Base-by-base conservation (phyloP, 495 filamentous ascomycete species). In the Aspergillus panamensis region DNA sequence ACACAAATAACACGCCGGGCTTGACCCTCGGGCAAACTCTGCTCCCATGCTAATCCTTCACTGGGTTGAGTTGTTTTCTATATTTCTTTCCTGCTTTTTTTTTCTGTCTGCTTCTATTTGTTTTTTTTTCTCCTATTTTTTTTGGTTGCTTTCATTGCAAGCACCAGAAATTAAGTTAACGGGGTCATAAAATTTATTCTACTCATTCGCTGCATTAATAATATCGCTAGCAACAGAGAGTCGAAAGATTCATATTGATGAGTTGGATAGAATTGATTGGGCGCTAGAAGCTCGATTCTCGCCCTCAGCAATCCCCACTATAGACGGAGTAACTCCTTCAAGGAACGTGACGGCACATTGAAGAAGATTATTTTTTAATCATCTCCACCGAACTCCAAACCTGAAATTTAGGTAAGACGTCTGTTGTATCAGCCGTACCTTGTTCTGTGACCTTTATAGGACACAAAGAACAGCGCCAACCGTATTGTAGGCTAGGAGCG, bases 371-470 rank as follows among this genome's bases (percentile, higher is more conserved):
- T n/a, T n/a, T n/a, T n/a, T n/a, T n/a, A 45, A 45, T 21, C 9
- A 20, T 45, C 42, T 5, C 42, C 48, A 51, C 42, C 16, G 32
- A 51, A 37, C 48, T 44, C 45, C 21, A 51, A 17, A 17, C 21
- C 32, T 32, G 39, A 20, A 33, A 21, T 43, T 43, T 8, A 56
- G 20, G 37, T 57, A 43, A 57, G 50, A 57, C 45, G 37, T 42
- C 35, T 42, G 47, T 20, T 51, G 55, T 57, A 57, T 57, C 55
- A 57, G 55, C 40, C 47, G 10, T 25, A 45, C 42, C 16, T 45
- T 45, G 42, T 45, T 45, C 9, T 4, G 5, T 21, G 42, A 17
- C 19, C 16, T 21, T 44, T 21, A 45, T 45, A 45, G n/a, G 42
- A 17, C 42, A 45, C 42, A 45, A 45, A 45, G 42, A 45, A 20